Evolutionary conservation across 176 grass and related monocot species (phyloP), one percentile per base, ranked within the genome.

Genomic region (Juncus effusus): DNA sequence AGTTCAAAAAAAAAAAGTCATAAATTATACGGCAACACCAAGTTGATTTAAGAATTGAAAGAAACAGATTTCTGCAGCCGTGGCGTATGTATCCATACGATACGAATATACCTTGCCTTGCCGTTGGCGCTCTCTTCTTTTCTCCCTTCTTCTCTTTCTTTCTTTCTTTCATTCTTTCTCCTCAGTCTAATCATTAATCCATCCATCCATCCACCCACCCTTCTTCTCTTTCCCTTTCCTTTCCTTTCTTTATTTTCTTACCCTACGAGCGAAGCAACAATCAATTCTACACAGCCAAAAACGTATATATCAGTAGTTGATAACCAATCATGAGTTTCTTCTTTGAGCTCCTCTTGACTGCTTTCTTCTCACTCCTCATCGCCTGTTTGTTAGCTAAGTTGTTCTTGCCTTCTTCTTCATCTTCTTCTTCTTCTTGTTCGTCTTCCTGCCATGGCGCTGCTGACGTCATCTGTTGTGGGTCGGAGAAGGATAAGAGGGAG

Each of bases 331-430:
- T 92, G 89, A 81, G 81, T 45, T 74, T 88, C 12, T 41, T 92
- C 36, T 76, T 58, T 81, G 84, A 92, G 80, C 84, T 92, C 61
- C 65, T 92, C 51, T 69, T 92, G 78, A 88, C 84, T 39, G 89
- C 78, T 19, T 76, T 16, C 65, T 68, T 75, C 72, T 74, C 89
- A 65, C 73, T 92, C 40, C 62, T 92, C 78, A 70, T 81, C 14
- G 81, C 89, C 59, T 66, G 79, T 82, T 65, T 88, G 61, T 84
- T 92, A 38, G 78, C 78, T 71, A 84, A 76, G 71, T 57, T 92
- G 58, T 42, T 92, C 56, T 61, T 74, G 35, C 40, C 65, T 68
- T 77, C 74, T 60, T 61, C 74, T 39, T 51, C 79, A 50, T 68
- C 47, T 49, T 59, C 58, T 68, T 73, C 59, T 75, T 51, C 41